Evolutionary conservation across 352 stramenopile species (phyloP), one percentile per base, ranked within the genome.

Genomic region (Saprolegnia diclina): DNA sequence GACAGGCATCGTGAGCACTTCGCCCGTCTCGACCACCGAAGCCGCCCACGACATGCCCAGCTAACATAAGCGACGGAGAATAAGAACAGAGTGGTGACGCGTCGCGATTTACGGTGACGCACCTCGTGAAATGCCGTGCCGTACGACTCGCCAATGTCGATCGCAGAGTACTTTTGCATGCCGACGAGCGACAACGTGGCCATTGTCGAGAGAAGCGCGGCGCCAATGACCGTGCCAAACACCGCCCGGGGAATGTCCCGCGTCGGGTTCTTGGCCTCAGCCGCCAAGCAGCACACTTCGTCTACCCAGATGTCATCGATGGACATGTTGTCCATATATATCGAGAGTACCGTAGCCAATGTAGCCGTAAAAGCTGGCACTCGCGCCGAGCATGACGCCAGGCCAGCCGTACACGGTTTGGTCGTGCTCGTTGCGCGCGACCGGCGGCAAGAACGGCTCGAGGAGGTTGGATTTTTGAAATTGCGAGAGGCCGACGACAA

Each of bases 321-420:
- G 42, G 7, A 7, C 42, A 1, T 3, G 3, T 3, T 53, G 10
- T 54, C 13, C 26, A 44, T 32, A 22, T 38, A 32, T n/a, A n/a
- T n/a, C n/a, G n/a, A n/a, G n/a, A 11, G 0, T 57, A 56, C 46
- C 89, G 73, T 97, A 99, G 16, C 96, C 96, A 64, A 99, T 88
- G 74, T 97, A 98, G 3, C 95, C 95, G 74, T 97, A 99, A 72
- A 98, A 99, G 45, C 88, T 97, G 37, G 90, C 90, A 35, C 91
- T 96, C 0, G 91, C 87, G 0, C 95, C 94, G 18, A 92, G 74
- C 21, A 98, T 75, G 7, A 98, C 80, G 0, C 90, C 90, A 0
- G 77, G 77, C 76, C 77, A 85, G 44, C 90, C 90, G 64, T 84
- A 94, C 11, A 77, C 77, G 11, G 82, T 48, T 5, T 76, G 65